phyloP scores from a whole-genome alignment of 805 yeast species.

The Wickerhamomyces ciferrii region DNA sequence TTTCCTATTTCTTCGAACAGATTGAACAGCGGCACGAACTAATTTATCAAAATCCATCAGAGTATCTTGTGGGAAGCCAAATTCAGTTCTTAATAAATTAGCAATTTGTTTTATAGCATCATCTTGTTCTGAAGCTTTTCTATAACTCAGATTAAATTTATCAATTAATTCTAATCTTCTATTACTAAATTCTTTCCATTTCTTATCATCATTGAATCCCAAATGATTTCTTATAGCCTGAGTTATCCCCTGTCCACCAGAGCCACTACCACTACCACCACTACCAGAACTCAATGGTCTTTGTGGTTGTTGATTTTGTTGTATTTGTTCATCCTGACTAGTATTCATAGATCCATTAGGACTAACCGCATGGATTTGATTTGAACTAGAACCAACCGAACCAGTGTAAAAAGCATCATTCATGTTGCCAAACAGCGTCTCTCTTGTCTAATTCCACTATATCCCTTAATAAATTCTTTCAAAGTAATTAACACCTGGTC shows the following conservation, averaged over 20 bases:
- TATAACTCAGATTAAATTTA: constrained; percentile 48
- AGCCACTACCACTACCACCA: background rate
- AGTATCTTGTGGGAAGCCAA: constrained; percentile 55
- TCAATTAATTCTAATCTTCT: constrained; percentile 87
- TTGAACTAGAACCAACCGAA: background rate
- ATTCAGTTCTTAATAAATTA: constrained; percentile 68
- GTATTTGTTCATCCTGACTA: background rate
- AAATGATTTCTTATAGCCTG: constrained; percentile 43
- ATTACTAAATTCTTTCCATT: constrained; percentile 90
- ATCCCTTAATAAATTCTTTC: too few species aligned
- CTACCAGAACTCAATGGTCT: background rate
- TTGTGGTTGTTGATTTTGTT: background rate
- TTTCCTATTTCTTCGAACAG: constrained; percentile 84
- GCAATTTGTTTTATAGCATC: constrained; percentile 77
- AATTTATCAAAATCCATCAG: constrained; percentile 78
- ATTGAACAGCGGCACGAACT: constrained; percentile 90
- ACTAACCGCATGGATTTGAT: background rate
- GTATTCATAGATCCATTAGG: background rate
- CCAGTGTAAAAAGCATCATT: background rate
- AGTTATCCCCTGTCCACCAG: constrained; percentile 29
- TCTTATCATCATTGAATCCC: constrained; percentile 71
- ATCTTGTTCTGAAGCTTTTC: constrained; percentile 93
- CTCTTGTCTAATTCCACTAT: too few species aligned
- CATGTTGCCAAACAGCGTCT: background rate
- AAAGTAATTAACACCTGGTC: too few species aligned